Evolutionary conservation across 1,139 yeast genomes (phyloP).

Genomic region (Taphrina communis): DNA sequence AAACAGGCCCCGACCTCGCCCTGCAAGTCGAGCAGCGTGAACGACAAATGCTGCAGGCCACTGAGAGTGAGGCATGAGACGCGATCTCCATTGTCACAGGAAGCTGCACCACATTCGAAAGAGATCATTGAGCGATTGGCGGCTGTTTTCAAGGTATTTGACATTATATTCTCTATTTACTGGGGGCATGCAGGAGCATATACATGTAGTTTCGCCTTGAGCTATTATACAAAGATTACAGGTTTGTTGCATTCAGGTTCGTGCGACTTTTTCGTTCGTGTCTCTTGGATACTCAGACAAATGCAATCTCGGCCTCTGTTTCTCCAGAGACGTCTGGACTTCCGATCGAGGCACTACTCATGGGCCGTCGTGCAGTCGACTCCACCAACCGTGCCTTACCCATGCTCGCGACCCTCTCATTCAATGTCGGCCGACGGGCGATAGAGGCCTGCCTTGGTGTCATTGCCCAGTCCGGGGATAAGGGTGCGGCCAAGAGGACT

Average conservation of each 20-base stretch:
- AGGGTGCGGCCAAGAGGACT: constrained; percentile 25
- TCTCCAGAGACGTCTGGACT: constrained; percentile 25
- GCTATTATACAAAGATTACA: background rate
- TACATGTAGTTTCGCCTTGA: background rate
- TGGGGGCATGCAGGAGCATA: constrained; percentile 1
- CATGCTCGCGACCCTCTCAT: constrained; percentile 28
- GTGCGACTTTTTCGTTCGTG: background rate
- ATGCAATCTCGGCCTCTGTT: constrained; percentile 36
- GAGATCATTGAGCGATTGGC: background rate
- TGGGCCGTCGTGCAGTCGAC: constrained; percentile 34
- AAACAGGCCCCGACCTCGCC: constrained; percentile 1
- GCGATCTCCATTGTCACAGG: too few relatives aligned
- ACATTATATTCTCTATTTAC: constrained; percentile 1
- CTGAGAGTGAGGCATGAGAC: constrained; percentile 2
- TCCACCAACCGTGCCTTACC: constrained; percentile 29
- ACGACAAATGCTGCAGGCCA: constrained; percentile 1
- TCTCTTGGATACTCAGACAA: constrained; percentile 5
- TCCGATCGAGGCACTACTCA: constrained; percentile 36
- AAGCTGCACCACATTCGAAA: too few relatives aligned
- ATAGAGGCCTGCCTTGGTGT: constrained; percentile 10
- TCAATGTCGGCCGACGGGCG: constrained; percentile 37
- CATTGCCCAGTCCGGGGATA: constrained; percentile 36
- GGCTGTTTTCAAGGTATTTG: background rate
- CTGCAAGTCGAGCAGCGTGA: constrained; percentile 19
- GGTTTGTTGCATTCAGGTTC: background rate